Conservation (phyloP, 345 rosid species). For the Rhizophora mangle region DNA sequence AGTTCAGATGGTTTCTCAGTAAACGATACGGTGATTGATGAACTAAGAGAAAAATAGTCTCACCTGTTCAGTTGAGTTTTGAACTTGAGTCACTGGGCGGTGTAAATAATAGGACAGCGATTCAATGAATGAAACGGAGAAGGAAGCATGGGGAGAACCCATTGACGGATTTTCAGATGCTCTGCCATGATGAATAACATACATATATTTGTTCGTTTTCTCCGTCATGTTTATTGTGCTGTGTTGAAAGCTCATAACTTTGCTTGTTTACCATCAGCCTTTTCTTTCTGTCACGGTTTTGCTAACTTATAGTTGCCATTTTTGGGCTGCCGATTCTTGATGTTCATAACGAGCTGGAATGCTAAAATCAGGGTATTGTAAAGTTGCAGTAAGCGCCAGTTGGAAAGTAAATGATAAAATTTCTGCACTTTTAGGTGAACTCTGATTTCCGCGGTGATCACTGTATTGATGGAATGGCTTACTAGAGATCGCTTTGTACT, state of each 20-base stretch:
- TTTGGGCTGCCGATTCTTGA: conserved; percentile 19
- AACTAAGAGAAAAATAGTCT: conserved; percentile 52
- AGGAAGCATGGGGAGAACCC: conserved; percentile 26
- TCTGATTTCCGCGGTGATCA: background rate
- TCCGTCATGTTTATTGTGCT: conserved; percentile 6
- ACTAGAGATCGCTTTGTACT: too few species aligned
- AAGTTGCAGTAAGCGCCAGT: conserved; percentile 22
- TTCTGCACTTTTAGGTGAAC: conserved; percentile 10
- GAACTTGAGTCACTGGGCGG: conserved; percentile 3
- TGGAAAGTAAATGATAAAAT: conserved; percentile 13
- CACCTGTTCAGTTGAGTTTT: conserved; percentile 21
- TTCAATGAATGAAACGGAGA: conserved; percentile 26
- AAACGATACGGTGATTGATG: conserved; percentile 59
- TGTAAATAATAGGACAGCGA: conserved; percentile 52
- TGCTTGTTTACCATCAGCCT: conserved; percentile 32
- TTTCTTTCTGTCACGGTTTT: conserved; percentile 38
- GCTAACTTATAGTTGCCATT: conserved; percentile 24
- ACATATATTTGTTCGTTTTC: background rate
- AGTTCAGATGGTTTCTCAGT: conserved; percentile 67
- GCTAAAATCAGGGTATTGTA: conserved; percentile 17
- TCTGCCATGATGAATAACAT: conserved; percentile 10
- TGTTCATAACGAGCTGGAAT: conserved; percentile 23
- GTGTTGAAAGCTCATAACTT: conserved; percentile 20
- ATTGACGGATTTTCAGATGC: conserved; percentile 15
- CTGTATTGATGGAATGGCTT: too few species aligned